phyloP scores from a whole-genome alignment of 2,329 filamentous ascomycete species.

The Chaetomium strumarium region DNA sequence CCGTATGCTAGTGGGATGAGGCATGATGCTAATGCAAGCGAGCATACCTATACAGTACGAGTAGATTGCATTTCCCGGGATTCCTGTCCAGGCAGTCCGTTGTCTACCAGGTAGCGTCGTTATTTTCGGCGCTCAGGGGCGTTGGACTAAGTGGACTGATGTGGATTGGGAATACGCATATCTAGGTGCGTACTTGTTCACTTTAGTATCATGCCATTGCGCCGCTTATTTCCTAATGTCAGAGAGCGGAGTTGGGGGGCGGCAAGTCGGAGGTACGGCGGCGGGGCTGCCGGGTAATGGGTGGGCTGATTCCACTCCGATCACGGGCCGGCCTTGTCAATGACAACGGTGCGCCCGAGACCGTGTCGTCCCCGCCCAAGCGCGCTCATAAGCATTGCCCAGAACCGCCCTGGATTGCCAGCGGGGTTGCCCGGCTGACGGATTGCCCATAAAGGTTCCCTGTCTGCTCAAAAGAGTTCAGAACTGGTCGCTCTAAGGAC shows the following conservation, averaged over 20 bases:
- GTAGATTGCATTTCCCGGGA: neutral
- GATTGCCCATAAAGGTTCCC: too few relatives aligned
- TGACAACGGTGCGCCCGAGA: neutral
- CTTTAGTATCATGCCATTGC: constrained; percentile 6
- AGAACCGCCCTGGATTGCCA: neutral
- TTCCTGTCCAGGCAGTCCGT: neutral
- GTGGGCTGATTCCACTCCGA: constrained; percentile 2
- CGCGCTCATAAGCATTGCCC: constrained; percentile 4
- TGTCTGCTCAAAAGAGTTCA: too few relatives aligned
- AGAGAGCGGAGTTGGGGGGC: too few relatives aligned
- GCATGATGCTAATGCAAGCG: neutral
- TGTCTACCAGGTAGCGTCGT: neutral
- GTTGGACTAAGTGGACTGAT: neutral
- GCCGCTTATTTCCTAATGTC: neutral
- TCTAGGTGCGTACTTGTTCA: neutral
- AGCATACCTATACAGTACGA: neutral
- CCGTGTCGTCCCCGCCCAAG: neutral
- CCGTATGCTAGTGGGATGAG: neutral
- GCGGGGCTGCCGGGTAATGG: neutral
- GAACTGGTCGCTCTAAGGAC: too few relatives aligned
- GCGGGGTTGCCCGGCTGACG: too few relatives aligned
- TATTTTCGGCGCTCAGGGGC: neutral
- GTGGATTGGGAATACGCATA: neutral
- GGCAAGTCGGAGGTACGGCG: neutral
- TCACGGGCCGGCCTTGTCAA: constrained; percentile 6